Evolutionary conservation across 2,329 filamentous ascomycete genomes (phyloP), one percentile per base, ranked within the genome.

Genomic region (Diaporthe sp.): DNA sequence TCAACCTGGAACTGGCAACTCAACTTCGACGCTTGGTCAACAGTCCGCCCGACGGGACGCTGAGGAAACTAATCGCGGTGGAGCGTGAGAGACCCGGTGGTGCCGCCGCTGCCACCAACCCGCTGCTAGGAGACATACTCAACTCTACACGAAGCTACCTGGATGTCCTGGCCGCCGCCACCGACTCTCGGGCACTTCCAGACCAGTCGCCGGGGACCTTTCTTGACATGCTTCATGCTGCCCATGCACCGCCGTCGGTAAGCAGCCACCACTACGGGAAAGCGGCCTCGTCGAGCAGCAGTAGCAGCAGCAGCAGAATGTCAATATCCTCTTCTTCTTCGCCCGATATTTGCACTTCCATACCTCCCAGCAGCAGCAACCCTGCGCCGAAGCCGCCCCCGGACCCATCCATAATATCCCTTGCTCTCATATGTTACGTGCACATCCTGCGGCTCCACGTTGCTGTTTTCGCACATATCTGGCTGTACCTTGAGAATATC

Each of bases 391-490:
- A 53, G n/a, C 22, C 49, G 49, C n/a, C 49, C 9, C 49, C 49
- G n/a, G 49, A 53, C 1, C 49, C 49, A 25, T 25, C 49, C 49
- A 53, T 53, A 0, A 25, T 53, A 28, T 53, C n/a, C 9, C 49
- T 76, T 58, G 53, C 71, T 49, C 71, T 76, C 51, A 44, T 67
- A 20, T 76, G 75, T 34, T 76, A 76, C 63, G 47, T 76, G 15
- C 71, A 76, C 44, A 28, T 76, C 5, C n/a, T 76, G 71, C 55
- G 71, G 42, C 75, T 76, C 25, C 49, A 73, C 51, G 75, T 76
- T 28, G 75, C 70, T 20, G 53, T 76, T 37, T 76, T 76, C 44
- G 28, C 60, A 25, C 71, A 71, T 49, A 51, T 76, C 25, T 63
- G 51, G 28, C 31, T 44, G 61, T 76, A 76, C 47, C 42, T 76